phyloP scores from a whole-genome alignment of 768 basidiomycete genomes.

The Asterophora parasitica region DNA sequence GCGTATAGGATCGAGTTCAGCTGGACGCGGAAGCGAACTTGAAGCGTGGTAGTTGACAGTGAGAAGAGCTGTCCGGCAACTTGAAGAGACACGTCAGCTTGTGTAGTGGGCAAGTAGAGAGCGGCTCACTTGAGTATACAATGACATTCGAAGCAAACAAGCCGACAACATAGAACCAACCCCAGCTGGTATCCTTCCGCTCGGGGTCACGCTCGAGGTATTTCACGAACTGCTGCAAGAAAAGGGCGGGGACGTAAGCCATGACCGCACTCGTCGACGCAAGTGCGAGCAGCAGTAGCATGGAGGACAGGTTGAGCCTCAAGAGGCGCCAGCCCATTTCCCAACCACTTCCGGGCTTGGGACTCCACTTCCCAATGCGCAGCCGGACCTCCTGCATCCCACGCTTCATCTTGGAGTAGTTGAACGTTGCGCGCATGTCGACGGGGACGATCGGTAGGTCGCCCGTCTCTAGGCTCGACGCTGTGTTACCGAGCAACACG shows the following conservation, averaged over 20 bases:
- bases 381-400: slow-evolving; percentile 49
- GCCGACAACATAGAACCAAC: slow-evolving; percentile 56
- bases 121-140: slow-evolving; percentile 27
- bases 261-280: slow-evolving; percentile 54
- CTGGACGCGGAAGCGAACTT: slow-evolving; percentile 68
- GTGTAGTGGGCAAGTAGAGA: neutral
- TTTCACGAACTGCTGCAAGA: slow-evolving; percentile 52
- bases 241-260: slow-evolving; percentile 61
- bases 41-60: slow-evolving; percentile 60
- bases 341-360: slow-evolving; percentile 61
- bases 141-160: slow-evolving; percentile 30
- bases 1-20: slow-evolving; percentile 79
- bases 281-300: slow-evolving; percentile 42
- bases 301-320: slow-evolving; percentile 43
- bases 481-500: slow-evolving; percentile 73
- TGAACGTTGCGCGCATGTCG: slow-evolving; percentile 60
- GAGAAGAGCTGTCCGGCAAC: slow-evolving; percentile 72
- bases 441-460: slow-evolving; percentile 81
- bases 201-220: slow-evolving; percentile 64
- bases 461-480: slow-evolving; percentile 75
- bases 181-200: slow-evolving; percentile 58
- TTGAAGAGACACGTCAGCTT: slow-evolving; percentile 17
- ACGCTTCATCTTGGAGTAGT: slow-evolving; percentile 62
- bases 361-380: slow-evolving; percentile 52
- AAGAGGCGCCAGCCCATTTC: slow-evolving; percentile 56